These are phyloP conservation scores for Pleurotus ostreatus DNA, from an alignment of 768 basidiomycete species.

Conservation along the genomic window DNA sequence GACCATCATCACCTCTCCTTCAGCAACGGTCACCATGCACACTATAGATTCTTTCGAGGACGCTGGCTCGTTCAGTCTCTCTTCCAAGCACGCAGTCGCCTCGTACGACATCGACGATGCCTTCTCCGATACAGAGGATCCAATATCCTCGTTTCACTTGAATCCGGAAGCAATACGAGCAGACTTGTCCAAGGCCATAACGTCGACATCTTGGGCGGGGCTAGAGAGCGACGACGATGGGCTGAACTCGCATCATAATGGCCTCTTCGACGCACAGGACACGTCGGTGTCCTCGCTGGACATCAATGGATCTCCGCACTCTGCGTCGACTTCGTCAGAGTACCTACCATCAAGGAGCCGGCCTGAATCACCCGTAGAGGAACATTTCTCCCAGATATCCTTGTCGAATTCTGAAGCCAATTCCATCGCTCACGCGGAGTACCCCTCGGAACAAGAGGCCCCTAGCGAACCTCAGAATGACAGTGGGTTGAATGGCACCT, in stretches of 20 bases:
- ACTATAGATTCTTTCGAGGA: not conserved
- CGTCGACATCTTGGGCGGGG: constrained; percentile 26
- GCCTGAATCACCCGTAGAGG: not conserved
- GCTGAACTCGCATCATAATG: constrained; percentile 25
- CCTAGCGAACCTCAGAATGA: not conserved
- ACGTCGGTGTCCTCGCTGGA: constrained; percentile 55
- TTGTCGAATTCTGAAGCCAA: constrained; percentile 17
- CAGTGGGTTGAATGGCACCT: not conserved
- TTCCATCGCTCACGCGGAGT: not conserved
- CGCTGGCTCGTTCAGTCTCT: constrained; percentile 8
- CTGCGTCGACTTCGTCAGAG: constrained; percentile 6
- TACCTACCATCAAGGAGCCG: constrained; percentile 3
- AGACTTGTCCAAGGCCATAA: constrained; percentile 50
- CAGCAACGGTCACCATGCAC: not conserved
- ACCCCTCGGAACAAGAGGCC: no score
- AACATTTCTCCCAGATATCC: constrained; percentile 15
- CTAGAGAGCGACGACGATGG: constrained; percentile 28
- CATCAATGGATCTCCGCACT: constrained; percentile 33
- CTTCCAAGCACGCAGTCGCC: constrained; percentile 20
- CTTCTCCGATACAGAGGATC: constrained; percentile 57
- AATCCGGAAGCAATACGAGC: constrained; percentile 56
- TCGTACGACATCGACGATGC: constrained; percentile 59
- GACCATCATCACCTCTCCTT: not conserved
- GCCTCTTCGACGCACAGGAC: constrained; percentile 25
- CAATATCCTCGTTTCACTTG: constrained; percentile 48